phyloP scores from a whole-genome alignment of 225 moss, liverwort and hornwort genomes.

The Anthoceros angustus region DNA sequence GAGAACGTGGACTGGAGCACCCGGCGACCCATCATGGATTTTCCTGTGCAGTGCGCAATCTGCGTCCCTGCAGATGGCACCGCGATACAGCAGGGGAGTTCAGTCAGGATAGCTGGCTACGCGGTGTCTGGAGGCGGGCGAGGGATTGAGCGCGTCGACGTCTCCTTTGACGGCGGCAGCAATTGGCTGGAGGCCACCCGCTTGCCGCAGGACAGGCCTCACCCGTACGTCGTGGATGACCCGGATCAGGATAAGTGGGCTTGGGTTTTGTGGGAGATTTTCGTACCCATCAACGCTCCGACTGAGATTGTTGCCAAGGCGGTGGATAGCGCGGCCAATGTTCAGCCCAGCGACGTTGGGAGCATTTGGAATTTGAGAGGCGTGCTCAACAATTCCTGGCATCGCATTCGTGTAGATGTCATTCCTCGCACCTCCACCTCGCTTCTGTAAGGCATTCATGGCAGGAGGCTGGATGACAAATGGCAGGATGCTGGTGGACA shows the following conservation, averaged over 20 bases:
- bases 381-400: conserved; percentile 30
- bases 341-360: conserved; percentile 20
- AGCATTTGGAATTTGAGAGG: conserved; percentile 37
- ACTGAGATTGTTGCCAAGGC: conserved; percentile 50
- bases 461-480: no score
- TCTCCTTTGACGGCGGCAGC: conserved; percentile 35
- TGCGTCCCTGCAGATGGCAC: conserved; percentile 49
- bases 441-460: no score
- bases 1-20: conserved; percentile 63
- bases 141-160: conserved; percentile 43
- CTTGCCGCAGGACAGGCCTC: conserved; percentile 17
- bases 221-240: conserved; percentile 16
- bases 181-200: conserved; percentile 35
- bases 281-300: conserved; percentile 30
- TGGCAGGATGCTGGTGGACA: no score
- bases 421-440: not conserved
- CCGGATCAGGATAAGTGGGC: conserved; percentile 31
- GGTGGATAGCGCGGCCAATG: conserved; percentile 30
- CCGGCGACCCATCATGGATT: conserved; percentile 58
- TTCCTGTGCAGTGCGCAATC: conserved; percentile 66
- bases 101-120: conserved; percentile 48
- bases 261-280: conserved; percentile 55
- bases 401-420: conserved; percentile 9
- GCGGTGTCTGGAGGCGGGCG: conserved; percentile 37
- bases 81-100: conserved; percentile 22